phyloP scores from a whole-genome alignment of 129 eudicot species.

The Apium graveolens region DNA sequence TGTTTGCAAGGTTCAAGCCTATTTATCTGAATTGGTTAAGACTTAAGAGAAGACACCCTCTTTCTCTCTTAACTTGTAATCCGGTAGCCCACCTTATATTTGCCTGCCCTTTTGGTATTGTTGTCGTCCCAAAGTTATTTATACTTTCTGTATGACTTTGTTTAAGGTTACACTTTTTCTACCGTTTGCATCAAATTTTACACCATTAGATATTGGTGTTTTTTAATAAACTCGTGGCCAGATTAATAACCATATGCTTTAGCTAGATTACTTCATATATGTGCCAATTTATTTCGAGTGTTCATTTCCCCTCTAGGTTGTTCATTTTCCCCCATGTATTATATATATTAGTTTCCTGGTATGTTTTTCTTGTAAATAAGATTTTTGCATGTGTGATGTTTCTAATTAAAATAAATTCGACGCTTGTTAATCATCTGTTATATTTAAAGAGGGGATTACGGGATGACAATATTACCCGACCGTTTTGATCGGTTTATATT shows the following conservation, averaged over 20 bases:
- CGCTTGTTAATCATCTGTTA: no score
- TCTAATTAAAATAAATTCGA: no score
- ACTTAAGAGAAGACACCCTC: neutral
- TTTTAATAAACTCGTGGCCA: neutral
- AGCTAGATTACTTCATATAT: neutral
- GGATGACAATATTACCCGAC: no score
- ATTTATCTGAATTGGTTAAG: neutral
- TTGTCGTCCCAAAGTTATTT: conserved; percentile 10
- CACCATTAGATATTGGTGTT: neutral
- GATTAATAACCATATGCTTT: neutral
- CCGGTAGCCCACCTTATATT: conserved; percentile 21
- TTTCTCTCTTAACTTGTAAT: neutral
- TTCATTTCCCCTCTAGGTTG: no score
- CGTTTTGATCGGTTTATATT: no score
- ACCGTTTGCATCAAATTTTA: neutral
- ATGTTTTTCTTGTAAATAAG: no score
- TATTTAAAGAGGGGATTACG: no score
- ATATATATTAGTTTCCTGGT: no score
- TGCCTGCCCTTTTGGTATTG: conserved; percentile 18
- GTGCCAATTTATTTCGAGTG: neutral
- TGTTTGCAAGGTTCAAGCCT: conserved; percentile 16
- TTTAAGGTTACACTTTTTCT: neutral
- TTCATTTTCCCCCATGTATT: no score
- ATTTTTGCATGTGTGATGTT: no score
- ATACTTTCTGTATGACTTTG: neutral